Conservation (phyloP, 1,284 basidiomycete species). For the Sporisorium scitamineum region DNA sequence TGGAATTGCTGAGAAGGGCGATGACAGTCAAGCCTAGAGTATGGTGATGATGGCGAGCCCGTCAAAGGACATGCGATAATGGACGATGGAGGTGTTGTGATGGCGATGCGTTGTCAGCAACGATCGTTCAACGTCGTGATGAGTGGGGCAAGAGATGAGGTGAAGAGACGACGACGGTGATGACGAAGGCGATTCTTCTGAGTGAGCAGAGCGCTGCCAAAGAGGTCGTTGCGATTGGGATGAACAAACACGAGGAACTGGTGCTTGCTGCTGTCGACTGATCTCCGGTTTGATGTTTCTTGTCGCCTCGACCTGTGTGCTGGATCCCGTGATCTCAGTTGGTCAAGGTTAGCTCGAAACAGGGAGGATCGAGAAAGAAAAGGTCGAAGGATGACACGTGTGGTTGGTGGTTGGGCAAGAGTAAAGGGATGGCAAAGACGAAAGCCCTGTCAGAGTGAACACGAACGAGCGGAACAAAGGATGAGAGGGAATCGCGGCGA, state of each 20-base stretch:
- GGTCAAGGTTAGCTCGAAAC: slow-evolving; percentile 1
- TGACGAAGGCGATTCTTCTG: not conserved
- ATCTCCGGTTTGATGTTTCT: not conserved
- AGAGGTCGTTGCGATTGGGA: not conserved
- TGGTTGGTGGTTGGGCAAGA: slow-evolving; percentile 5
- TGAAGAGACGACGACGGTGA: not conserved
- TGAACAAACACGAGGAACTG: not conserved
- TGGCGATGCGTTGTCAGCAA: not conserved
- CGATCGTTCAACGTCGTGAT: slow-evolving; percentile 9
- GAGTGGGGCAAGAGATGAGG: not conserved
- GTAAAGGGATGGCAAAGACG: slow-evolving; percentile 20
- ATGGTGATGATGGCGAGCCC: slow-evolving; percentile 8
- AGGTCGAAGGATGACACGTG: slow-evolving; percentile 9
- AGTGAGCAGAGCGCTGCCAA: not conserved
- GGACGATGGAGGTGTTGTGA: not conserved
- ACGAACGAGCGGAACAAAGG: slow-evolving; percentile 21
- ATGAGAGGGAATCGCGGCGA: slow-evolving; percentile 2
- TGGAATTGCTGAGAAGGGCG: not conserved
- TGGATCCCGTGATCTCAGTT: slow-evolving; percentile 12
- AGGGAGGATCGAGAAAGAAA: not conserved
- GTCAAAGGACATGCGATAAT: slow-evolving; percentile 22
- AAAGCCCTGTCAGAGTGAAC: slow-evolving; percentile 6
- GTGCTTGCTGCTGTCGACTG: slow-evolving; percentile 10
- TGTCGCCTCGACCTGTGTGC: slow-evolving; percentile 12
- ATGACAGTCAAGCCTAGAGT: too few species aligned